Evolutionary conservation across 148 eudicot species (phyloP).

Genomic region (Rhododendron mucronatum): DNA sequence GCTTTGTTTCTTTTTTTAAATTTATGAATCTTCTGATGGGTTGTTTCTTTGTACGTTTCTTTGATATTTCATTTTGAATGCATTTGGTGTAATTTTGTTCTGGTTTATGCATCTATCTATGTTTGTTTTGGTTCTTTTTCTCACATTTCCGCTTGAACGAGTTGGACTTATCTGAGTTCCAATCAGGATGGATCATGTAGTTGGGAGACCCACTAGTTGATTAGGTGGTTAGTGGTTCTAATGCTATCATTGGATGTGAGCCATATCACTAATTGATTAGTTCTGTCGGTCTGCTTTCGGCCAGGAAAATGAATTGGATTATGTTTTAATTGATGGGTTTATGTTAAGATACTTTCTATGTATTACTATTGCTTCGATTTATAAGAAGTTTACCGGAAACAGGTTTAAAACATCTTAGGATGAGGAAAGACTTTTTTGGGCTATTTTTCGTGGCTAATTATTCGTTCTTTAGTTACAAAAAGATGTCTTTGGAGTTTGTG

Average conservation of each 20-base stretch:
- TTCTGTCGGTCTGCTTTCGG: background rate
- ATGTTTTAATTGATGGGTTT: background rate
- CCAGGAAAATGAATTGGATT: background rate
- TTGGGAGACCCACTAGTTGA: background rate
- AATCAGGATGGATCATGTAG: background rate
- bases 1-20: background rate
- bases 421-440: background rate
- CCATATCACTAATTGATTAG: background rate
- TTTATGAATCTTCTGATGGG: background rate
- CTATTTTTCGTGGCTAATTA: background rate
- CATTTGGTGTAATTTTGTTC: too few species aligned
- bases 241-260: background rate
- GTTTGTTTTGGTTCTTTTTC: background rate
- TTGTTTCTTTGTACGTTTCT: background rate
- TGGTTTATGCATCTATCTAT: background rate
- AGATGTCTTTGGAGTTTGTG: background rate
- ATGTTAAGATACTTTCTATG: background rate
- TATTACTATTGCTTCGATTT: background rate
- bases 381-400: background rate
- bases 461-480: background rate
- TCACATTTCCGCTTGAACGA: background rate
- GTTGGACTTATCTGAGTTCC: background rate
- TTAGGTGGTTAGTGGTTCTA: background rate
- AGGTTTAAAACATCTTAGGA: background rate
- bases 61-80: background rate